phyloP scores from a whole-genome alignment of 345 rosid genomes.

The Pugionium cornutum region DNA sequence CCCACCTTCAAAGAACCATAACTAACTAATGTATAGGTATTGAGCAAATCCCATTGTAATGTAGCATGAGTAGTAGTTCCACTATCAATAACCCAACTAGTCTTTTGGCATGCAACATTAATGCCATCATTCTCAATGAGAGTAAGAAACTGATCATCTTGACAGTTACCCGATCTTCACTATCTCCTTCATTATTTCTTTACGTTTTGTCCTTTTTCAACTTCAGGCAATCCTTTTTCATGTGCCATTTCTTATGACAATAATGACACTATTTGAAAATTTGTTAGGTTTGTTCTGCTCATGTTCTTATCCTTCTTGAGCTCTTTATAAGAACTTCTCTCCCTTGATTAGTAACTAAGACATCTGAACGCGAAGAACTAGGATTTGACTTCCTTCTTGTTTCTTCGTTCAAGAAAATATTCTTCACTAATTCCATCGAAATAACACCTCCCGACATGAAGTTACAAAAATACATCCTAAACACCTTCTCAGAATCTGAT shows the following conservation, averaged over 20 bases:
- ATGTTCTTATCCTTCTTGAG: background rate
- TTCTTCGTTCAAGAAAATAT: background rate
- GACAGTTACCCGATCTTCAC: too few species aligned
- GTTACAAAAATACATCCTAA: background rate
- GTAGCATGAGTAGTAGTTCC: conserved; percentile 1
- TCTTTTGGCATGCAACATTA: background rate
- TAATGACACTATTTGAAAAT: too few species aligned
- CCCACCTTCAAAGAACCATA: background rate
- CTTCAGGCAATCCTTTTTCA: too few species aligned
- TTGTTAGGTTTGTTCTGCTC: background rate
- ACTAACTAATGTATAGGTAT: background rate
- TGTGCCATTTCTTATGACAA: too few species aligned
- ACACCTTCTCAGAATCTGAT: background rate
- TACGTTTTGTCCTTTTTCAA: too few species aligned
- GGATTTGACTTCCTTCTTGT: background rate
- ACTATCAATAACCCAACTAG: background rate
- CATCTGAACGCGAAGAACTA: background rate
- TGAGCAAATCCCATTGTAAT: background rate
- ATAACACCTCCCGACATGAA: background rate
- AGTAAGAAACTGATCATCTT: too few species aligned
- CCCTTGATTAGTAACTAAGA: background rate
- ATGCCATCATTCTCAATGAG: too few species aligned
- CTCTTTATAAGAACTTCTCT: background rate
- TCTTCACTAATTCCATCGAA: background rate
- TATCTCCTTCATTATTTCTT: too few species aligned